Base-by-base conservation (phyloP, 495 filamentous ascomycete genomes). In the Daldinia bambusicola region DNA sequence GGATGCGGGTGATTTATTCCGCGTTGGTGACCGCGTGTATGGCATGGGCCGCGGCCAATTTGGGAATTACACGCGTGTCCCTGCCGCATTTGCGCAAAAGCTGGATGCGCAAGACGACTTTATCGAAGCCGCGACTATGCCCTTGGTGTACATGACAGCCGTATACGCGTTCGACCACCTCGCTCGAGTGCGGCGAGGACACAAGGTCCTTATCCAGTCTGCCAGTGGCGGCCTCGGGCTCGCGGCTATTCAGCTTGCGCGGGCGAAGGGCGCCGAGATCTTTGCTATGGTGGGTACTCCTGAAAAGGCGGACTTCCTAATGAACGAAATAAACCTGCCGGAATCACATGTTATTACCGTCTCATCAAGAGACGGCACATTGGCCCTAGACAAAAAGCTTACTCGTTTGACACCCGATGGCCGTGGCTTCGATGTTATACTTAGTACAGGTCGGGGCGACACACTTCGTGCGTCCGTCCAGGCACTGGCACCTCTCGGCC, bases 191-290 rank as follows among this genome's bases (percentile, higher is more conserved):
- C 8, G 36, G n/a, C 64, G 74, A 22, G 88, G 48, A 66, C 89
- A 90, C 60, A 80, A 69, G 0, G 81, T 89, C 0, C 77, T 91
- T 10, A 86, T 91, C 37, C 86, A 90, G 61, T 78, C 81, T 0
- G 89, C 82, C 2, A 75, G 84, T 0, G 84, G 85, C n/a, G 85
- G 80, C 16, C 76, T 89, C 0, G 89, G 88, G 6, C 83, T 88
- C 64, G 86, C 87, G 3, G 82, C 86, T 0, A 84, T 91, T 38
- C 78, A 80, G 56, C 60, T 91, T 2, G 82, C 84, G 0, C 80
- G 85, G 50, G 67, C 77, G 1, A 72, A 83, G 0, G 84, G 85
- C 0, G 86, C 86, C 1, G 82, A 87, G 50, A 79, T 90, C 10
- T 67, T 52, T 26, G 63, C 32, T 6, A 59, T 38, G 2, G 63